Evolutionary conservation across 2,329 filamentous ascomycete genomes (phyloP), one percentile per base, ranked within the genome.

Genomic region (Colletotrichum tabaci): DNA sequence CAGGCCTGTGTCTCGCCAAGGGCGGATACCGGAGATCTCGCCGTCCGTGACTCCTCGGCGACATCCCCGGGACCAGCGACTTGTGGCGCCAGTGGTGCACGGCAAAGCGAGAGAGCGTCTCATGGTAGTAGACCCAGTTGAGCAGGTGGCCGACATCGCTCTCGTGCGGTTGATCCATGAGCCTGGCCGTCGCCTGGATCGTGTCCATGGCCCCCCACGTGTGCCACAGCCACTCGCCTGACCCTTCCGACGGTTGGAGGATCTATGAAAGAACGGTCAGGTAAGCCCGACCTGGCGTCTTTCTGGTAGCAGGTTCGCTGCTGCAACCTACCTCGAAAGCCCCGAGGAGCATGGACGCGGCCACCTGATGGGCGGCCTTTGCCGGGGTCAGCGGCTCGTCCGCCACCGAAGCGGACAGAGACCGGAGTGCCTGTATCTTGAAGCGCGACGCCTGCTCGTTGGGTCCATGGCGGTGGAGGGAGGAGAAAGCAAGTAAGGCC

Each of bases 311-410:
- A 9, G 15, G 3, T 21, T 4, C 2, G 16, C 21, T 4, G 16
- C 26, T 26, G 21, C 3, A 10, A 42, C 58, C 18, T 30, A 63
- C 66, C 40, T 67, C 66, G 12, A 55, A 67, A 35, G 66, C 49
- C 15, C 66, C 66, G 2, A 67, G 58, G 18, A 67, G 58, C 66
- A 67, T 67, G 7, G 52, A 67, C 12, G 66, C 66, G 5, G 66
- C 66, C 0, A 62, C 58, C 7, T 49, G 58, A 13, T 49, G 58
- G 0, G 58, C 50, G 7, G 66, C 66, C 16, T 47, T 53, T 23
- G 2, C 40, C 7, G 44, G 9, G 13, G 9, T 49, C 15, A 56
- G 8, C 1, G 5, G 9, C 13, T 49, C 42, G n/a, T 9, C 8
- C 9, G 12, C 47, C 8, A 62, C 30, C 16, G 66, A 55, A 16